Evolutionary conservation across 2,329 filamentous ascomycete genomes (phyloP).

Genomic region (Coniochaeta pulveracea): DNA sequence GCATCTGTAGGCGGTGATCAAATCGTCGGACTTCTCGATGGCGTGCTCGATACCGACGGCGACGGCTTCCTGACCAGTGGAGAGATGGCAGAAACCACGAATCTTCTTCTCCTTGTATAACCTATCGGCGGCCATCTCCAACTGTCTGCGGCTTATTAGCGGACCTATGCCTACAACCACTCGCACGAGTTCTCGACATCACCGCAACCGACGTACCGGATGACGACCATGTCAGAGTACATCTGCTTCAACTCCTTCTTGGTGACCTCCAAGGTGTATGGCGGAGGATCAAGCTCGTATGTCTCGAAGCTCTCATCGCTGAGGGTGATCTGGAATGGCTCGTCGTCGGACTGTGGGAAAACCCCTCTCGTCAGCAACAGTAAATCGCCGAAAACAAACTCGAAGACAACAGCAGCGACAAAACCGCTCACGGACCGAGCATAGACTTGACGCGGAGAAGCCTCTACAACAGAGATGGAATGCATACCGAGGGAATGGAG

Average conservation of each 20-base stretch:
- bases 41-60: slow-evolving; percentile 95
- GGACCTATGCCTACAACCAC: neutral
- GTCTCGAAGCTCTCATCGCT: slow-evolving; percentile 99
- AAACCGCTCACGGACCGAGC: neutral
- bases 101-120: slow-evolving; percentile 99
- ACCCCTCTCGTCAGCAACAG: neutral
- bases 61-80: slow-evolving; percentile 94
- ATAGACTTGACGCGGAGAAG: slow-evolving; percentile 6
- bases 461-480: slow-evolving; percentile 5
- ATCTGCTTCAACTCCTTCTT: slow-evolving; percentile 99
- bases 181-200: neutral
- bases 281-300: slow-evolving; percentile 93
- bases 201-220: slow-evolving; percentile 56
- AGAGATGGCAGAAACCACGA: slow-evolving; percentile 98
- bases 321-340: slow-evolving; percentile 83
- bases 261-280: slow-evolving; percentile 85
- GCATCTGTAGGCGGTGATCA: slow-evolving; percentile 98
- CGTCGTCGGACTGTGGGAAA: slow-evolving; percentile 66
- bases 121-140: slow-evolving; percentile 99
- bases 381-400: no score
- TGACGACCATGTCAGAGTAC: slow-evolving; percentile 95
- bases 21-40: slow-evolving; percentile 78
- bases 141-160: slow-evolving; percentile 52
- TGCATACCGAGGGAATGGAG: slow-evolving; percentile 39
- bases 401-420: neutral